phyloP scores from a whole-genome alignment of 768 basidiomycete species.

The Lepiota venenata region DNA sequence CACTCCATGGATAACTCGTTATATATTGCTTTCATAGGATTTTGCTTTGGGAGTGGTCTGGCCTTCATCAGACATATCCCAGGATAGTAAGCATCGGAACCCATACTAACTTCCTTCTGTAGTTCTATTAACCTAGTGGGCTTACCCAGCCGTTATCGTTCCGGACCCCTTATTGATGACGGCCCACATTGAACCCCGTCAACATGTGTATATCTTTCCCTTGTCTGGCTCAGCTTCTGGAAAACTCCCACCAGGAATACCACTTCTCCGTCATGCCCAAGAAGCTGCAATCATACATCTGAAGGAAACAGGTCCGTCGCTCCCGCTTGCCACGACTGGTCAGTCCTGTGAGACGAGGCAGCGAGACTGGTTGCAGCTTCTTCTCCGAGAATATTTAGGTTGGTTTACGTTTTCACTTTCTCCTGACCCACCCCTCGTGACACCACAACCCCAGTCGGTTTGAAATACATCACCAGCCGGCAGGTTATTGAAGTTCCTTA shows the following conservation, averaged over 20 bases:
- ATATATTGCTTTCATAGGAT: conserved; percentile 30
- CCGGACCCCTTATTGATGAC: conserved; percentile 61
- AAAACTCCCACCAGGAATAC: conserved; percentile 41
- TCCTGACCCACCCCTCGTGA: conserved; percentile 11
- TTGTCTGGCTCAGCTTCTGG: conserved; percentile 35
- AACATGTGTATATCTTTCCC: conserved; percentile 45
- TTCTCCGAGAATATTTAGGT: conserved; percentile 71
- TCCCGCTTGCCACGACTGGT: conserved; percentile 4
- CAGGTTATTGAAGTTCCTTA: conserved; percentile 64
- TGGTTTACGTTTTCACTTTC: conserved; percentile 21
- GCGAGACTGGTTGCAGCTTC: conserved; percentile 63
- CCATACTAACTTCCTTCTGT: conserved; percentile 13
- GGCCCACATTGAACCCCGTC: conserved; percentile 48
- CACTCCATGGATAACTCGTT: not conserved
- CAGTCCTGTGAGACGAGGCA: conserved; percentile 17
- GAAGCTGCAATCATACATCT: conserved; percentile 53
- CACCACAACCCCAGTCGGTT: conserved; percentile 49
- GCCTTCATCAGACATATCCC: conserved; percentile 65
- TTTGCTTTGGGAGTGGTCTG: conserved; percentile 71
- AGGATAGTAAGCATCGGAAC: conserved; percentile 46
- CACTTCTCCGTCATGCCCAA: conserved; percentile 44
- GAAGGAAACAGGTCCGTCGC: conserved; percentile 36
- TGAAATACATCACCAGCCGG: conserved; percentile 60
- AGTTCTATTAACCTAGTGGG: not conserved
- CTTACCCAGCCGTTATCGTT: conserved; percentile 46